Evolutionary conservation across 805 yeast species (phyloP).

Genomic region (baker's yeast (Saccharomyces cerevisiae)): DNA sequence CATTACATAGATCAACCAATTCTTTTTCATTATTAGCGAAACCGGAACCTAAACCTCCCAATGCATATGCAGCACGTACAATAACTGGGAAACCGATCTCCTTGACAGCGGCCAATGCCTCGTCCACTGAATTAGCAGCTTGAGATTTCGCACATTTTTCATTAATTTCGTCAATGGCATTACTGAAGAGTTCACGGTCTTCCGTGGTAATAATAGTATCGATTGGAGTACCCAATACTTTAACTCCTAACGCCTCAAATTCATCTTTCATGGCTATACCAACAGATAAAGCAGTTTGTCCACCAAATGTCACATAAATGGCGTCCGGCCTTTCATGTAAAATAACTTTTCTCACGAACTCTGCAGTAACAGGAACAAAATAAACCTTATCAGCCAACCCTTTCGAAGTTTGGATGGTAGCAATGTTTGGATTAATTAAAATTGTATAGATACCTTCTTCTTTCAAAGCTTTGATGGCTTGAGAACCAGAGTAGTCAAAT

Average conservation of each 20-base stretch:
- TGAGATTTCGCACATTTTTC: slow-evolving; percentile 94
- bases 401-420: slow-evolving; percentile 95
- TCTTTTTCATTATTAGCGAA: slow-evolving; percentile 85
- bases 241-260: slow-evolving; percentile 78
- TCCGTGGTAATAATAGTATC: slow-evolving; percentile 95
- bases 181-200: slow-evolving; percentile 92
- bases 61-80: slow-evolving; percentile 93
- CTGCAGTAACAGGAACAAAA: slow-evolving; percentile 95
- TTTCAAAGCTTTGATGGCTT: slow-evolving; percentile 95
- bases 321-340: slow-evolving; percentile 95
- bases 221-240: slow-evolving; percentile 93
- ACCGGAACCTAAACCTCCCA: slow-evolving; percentile 98
- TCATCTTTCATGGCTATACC: slow-evolving; percentile 95
- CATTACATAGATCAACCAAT: slow-evolving; percentile 72
- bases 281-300: slow-evolving; percentile 94
- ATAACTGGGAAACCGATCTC: slow-evolving; percentile 91
- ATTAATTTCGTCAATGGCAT: slow-evolving; percentile 87
- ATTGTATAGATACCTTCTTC: slow-evolving; percentile 97
- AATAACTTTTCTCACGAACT: slow-evolving; percentile 91
- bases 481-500: slow-evolving; percentile 97
- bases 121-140: slow-evolving; percentile 72
- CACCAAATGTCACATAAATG: slow-evolving; percentile 94
- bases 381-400: slow-evolving; percentile 97
- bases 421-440: slow-evolving; percentile 94
- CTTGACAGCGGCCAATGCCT: slow-evolving; percentile 77